A percentile compares a stretch with the other conserved stretches of the same genome.
These are phyloP conservation scores for Microdochium nivale DNA, from an alignment of 2,329 filamentous ascomycete species.

Conservation along the genomic window DNA sequence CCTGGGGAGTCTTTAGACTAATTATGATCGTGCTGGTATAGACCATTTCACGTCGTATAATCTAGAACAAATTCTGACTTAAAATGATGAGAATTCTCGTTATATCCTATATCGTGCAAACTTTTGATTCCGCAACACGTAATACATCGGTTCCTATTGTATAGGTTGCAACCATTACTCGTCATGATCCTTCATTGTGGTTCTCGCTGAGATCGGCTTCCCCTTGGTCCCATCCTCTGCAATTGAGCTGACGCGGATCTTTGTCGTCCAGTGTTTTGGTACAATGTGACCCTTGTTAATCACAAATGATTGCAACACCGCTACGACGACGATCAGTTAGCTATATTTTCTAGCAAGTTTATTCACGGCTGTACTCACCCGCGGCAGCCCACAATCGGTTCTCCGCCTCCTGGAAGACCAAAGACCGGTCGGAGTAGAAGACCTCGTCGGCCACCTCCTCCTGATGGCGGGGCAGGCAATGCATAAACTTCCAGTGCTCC, in stretches of 20 bases:
- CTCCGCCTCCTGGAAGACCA: slow-evolving; percentile 92
- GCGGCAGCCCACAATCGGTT: slow-evolving; percentile 90
- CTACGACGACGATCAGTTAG: slow-evolving; percentile 25
- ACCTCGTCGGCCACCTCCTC: slow-evolving; percentile 95
- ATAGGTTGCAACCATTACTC: too few relatives aligned
- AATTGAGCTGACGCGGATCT: neutral
- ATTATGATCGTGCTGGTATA: neutral
- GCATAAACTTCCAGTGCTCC: slow-evolving; percentile 93
- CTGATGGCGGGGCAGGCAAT: slow-evolving; percentile 83
- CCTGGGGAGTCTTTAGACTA: neutral
- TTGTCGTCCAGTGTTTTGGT: slow-evolving; percentile 11
- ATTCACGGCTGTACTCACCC: slow-evolving; percentile 35
- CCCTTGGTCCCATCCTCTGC: too few relatives aligned
- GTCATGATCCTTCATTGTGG: too few relatives aligned
- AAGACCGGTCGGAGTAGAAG: slow-evolving; percentile 75
- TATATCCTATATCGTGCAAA: too few relatives aligned
- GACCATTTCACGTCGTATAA: neutral
- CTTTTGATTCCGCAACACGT: too few relatives aligned
- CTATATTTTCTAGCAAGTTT: neutral
- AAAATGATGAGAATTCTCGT: too few relatives aligned
- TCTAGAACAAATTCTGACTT: too few relatives aligned
- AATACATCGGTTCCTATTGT: too few relatives aligned
- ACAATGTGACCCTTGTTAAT: slow-evolving; percentile 82
- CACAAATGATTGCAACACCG: slow-evolving; percentile 79
- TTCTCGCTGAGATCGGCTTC: too few relatives aligned